phyloP scores from a whole-genome alignment of 2,329 filamentous ascomycete species.

The Chaetomium sp. region DNA sequence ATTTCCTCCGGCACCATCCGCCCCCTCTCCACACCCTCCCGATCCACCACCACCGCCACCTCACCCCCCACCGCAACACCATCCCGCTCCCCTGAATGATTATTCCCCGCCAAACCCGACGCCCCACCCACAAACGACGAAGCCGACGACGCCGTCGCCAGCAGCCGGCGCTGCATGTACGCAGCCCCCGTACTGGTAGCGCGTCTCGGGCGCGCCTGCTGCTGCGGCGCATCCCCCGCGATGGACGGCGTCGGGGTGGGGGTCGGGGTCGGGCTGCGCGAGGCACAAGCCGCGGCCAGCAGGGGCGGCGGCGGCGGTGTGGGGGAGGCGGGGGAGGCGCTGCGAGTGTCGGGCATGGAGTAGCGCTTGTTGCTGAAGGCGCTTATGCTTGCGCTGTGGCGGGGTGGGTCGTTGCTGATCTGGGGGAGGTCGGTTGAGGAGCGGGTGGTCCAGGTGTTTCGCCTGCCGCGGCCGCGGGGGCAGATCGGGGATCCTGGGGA shows the following conservation, averaged over 20 bases:
- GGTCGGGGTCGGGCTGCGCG: constrained; percentile 29
- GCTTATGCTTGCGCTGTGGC: background rate
- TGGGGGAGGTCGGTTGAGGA: constrained; percentile 13
- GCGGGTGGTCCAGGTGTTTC: constrained; percentile 34
- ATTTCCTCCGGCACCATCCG: background rate
- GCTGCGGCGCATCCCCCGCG: constrained; percentile 18
- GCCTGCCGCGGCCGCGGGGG: constrained; percentile 22
- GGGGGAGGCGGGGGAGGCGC: background rate
- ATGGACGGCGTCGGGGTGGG: constrained; percentile 27
- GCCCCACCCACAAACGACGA: background rate
- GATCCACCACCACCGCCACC: background rate
- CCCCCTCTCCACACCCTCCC: background rate
- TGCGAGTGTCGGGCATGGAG: constrained; percentile 20
- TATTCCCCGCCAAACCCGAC: too few relatives aligned
- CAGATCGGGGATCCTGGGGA: background rate
- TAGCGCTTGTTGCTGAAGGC: constrained; percentile 12
- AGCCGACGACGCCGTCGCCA: constrained; percentile 13
- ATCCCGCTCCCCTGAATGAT: background rate
- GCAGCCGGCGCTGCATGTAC: constrained; percentile 48
- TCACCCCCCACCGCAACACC: background rate
- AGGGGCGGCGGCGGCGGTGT: background rate
- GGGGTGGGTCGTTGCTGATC: background rate
- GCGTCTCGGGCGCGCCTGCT: constrained; percentile 39
- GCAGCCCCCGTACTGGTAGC: constrained; percentile 52
- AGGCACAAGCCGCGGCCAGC: constrained; percentile 6